Evolutionary conservation across 164 flowering plant species (phyloP), one percentile per base, ranked within the genome.

Genomic region (Tetrastigma voinierianum): DNA sequence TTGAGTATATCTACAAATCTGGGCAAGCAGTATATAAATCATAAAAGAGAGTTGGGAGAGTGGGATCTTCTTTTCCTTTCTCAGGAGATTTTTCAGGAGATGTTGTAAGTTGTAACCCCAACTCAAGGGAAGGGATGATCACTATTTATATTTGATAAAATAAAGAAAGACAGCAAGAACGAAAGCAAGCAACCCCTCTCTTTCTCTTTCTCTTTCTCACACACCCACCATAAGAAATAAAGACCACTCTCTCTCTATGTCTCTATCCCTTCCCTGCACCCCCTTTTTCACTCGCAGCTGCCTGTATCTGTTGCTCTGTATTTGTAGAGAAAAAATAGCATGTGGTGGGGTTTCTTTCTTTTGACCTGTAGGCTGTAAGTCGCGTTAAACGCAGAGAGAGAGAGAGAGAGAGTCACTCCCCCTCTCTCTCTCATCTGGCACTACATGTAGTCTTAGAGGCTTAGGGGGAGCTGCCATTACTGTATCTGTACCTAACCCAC

Each of bases 1-100:
- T 76, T 76, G 53, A 55, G 71, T 61, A 76, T 73, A 68, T 76
- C 76, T 61, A 59, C 74, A 76, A 71, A 80, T 80, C 75, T 72
- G 70, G 74, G 18, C 62, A 70, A 57, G 45, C 53, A 5, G 40
- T 16, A 19, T 1, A 51, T 1, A 21, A 56, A 46, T 9, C 20
- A 61, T 49, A 56, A 25, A 40, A 47, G 14, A 16, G 43, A 15
- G 23, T 12, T 12, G 52, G 13, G 11, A 10, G 66, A 54, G 52
- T 51, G 11, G 40, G n/a, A 10, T 18, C 43, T 52, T 24, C 13
- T 43, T 58, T 59, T 58, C 19, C 40, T 59, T 48, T 63, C 10
- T 62, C 48, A 46, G 16, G 9, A 2, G 11, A 12, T 62, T 21
- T 55, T 10, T 1, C 25, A 65, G 51, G 44, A 17, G 52, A 45